Conservation (phyloP, 176 grass and related monocot species). For the Eremochloa ophiuroides region DNA sequence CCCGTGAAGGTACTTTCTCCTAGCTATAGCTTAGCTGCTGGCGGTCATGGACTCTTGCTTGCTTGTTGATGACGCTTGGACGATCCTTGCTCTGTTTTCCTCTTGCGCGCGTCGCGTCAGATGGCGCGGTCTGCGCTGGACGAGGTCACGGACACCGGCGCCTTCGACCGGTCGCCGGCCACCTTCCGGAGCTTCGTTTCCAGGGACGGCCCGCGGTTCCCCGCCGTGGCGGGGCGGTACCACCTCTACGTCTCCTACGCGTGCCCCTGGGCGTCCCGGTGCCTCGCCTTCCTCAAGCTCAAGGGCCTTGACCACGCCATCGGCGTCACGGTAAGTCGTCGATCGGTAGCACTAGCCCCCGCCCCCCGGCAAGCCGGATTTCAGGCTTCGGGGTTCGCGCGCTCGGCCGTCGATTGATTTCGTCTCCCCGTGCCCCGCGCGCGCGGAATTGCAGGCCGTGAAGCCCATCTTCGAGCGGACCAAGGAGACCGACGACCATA, state of each 20-base stretch:
- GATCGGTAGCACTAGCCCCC: neutral
- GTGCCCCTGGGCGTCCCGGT: conserved; percentile 92
- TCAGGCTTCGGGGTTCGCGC: neutral
- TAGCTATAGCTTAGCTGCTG: neutral
- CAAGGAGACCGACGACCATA: conserved; percentile 66
- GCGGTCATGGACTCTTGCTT: neutral
- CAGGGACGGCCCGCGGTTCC: conserved; percentile 61
- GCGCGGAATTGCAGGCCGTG: conserved; percentile 35
- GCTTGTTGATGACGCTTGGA: too few species aligned
- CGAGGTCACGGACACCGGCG: conserved; percentile 70
- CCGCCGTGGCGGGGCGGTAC: conserved; percentile 69
- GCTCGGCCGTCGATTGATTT: neutral
- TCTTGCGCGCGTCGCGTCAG: conserved; percentile 24
- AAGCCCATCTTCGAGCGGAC: conserved; percentile 92
- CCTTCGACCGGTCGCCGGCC: conserved; percentile 72
- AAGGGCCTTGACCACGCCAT: conserved; percentile 82
- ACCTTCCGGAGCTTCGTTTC: conserved; percentile 84
- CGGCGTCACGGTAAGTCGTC: conserved; percentile 61
- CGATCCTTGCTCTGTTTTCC: conserved; percentile 19
- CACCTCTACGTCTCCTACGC: conserved; percentile 96
- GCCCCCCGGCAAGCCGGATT: too few species aligned
- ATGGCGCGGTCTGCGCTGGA: conserved; percentile 76
- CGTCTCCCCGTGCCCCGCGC: neutral
- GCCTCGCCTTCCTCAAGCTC: conserved; percentile 85
- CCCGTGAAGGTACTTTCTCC: neutral